Base-by-base conservation (phyloP, 1,139 yeast species). In the Blastobotrys ciferrii region DNA sequence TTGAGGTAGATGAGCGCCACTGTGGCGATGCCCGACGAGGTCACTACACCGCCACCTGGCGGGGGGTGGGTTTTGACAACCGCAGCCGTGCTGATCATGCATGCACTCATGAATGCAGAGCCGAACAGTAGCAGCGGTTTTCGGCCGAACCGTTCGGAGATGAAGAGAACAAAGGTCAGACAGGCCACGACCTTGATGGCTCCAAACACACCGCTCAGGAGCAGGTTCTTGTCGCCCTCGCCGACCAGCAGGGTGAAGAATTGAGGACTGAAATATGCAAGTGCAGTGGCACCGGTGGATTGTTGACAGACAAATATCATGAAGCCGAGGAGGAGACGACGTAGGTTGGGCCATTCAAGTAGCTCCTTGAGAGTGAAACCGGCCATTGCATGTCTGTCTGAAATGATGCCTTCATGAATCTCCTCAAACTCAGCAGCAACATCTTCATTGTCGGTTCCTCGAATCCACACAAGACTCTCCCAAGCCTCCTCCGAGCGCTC, bases 201-300 rank as follows among this genome's bases (percentile, higher is more conserved):
- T 4, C 62, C 61, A 32, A 53, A 53, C 12, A 58, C 57, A 17
- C 61, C 62, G 6, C 56, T 52, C n/a, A 63, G 59, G 37, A 58
- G 47, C 36, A 57, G 46, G 32, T 48, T 45, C 12, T 53, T 25
- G 28, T 80, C 77, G 48, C 83, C 79, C 48, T 71, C 33, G 49
- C 74, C 66, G 13, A 77, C 71, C 45, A 59, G 66, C 58, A 74
- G 68, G 54, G 67, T 64, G 72, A 82, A 82, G 69, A 82, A 80
- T 32, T 82, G 74, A n/a, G 87, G 80, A 62, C 86, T 86, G 57
- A 72, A 82, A 69, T 81, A 81, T 65, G 80, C 78, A 53, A 82
- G 76, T 58, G 82, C 83, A 67, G 82, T 82, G 54, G 81, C 73
- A 70, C 87, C 88, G 49, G 86, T 80, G 69, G 81, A 76, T 68